These are phyloP conservation scores for Fusarium buxicola DNA, from an alignment of 2,329 filamentous ascomycete species.

Conservation along the genomic window DNA sequence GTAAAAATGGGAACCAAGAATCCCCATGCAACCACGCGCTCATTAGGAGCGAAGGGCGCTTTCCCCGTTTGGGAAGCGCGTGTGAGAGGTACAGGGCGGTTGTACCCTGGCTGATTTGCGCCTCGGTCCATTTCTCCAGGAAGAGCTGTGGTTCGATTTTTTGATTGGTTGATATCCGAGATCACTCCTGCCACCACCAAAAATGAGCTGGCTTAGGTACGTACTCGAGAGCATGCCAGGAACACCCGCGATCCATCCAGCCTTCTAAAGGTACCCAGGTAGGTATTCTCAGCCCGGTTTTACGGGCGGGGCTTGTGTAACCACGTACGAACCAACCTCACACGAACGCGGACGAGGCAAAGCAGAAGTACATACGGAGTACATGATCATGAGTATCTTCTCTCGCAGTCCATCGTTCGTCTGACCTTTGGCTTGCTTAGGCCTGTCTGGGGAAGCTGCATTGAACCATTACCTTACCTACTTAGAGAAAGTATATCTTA, in stretches of 20 bases:
- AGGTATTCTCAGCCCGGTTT: too few relatives aligned
- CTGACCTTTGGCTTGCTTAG: not conserved
- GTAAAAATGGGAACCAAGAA: conserved; percentile 38
- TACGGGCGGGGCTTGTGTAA: too few relatives aligned
- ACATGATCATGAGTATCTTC: too few relatives aligned
- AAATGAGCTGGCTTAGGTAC: conserved; percentile 6
- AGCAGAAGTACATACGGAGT: too few relatives aligned
- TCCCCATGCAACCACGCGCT: conserved; percentile 1
- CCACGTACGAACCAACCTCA: too few relatives aligned
- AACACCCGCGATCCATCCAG: too few relatives aligned
- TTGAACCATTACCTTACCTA: not conserved
- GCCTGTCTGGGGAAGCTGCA: not conserved
- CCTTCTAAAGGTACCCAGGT: too few relatives aligned
- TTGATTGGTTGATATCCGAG: conserved; percentile 30
- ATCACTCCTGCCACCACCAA: conserved; percentile 30
- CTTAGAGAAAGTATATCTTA: not conserved
- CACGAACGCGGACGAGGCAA: too few relatives aligned
- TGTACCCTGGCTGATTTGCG: conserved; percentile 5
- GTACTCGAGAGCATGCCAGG: too few relatives aligned
- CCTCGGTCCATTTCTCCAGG: not conserved
- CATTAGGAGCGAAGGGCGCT: conserved; percentile 2
- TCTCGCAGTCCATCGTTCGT: too few relatives aligned
- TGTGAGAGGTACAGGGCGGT: conserved; percentile 8
- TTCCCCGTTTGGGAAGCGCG: conserved; percentile 28
- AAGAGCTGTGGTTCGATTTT: conserved; percentile 34